Percentiles rank a stretch among this genome's conserved stretches.
Evolutionary conservation across 2,329 filamentous ascomycete genomes (phyloP).

Genomic region (Apiospora koreana): DNA sequence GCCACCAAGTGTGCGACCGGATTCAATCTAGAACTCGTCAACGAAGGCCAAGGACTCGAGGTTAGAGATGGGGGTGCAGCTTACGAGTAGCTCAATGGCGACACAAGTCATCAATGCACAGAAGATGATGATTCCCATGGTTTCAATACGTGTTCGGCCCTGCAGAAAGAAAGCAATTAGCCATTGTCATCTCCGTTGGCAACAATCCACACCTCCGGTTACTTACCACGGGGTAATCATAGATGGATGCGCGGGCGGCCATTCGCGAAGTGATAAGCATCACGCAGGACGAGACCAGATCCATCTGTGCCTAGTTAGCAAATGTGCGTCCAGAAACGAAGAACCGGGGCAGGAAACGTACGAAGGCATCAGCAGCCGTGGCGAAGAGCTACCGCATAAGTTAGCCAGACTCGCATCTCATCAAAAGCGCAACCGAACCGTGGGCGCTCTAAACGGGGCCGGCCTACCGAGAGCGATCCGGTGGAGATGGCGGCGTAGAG

Average conservation of each 20-base stretch:
- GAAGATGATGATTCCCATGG: constrained; percentile 66
- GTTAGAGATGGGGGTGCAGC: not conserved
- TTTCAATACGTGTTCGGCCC: constrained; percentile 63
- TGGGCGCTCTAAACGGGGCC: not conserved
- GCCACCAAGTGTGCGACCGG: constrained; percentile 48
- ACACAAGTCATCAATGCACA: constrained; percentile 68
- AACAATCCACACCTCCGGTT: not conserved
- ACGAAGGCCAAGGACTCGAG: not conserved
- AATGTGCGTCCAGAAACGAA: constrained; percentile 11
- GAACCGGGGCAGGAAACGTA: constrained; percentile 28
- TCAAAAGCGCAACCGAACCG: not conserved
- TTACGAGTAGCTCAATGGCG: constrained; percentile 60
- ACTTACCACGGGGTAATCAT: constrained; percentile 61
- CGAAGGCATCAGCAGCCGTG: constrained; percentile 64
- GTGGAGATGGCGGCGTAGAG: constrained; percentile 59
- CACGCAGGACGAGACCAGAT: constrained; percentile 63
- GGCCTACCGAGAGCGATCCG: constrained; percentile 52
- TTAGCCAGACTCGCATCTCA: constrained; percentile 19
- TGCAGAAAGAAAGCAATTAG: constrained; percentile 18
- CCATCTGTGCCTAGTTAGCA: constrained; percentile 45
- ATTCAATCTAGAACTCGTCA: constrained; percentile 47
- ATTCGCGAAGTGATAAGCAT: constrained; percentile 62
- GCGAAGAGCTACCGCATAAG: constrained; percentile 50
- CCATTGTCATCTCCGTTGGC: constrained; percentile 12
- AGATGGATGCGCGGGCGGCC: constrained; percentile 59